These are phyloP conservation scores for Dryadomyces sulphureus DNA, from an alignment of 2,329 filamentous ascomycete species.

Conservation along the genomic window DNA sequence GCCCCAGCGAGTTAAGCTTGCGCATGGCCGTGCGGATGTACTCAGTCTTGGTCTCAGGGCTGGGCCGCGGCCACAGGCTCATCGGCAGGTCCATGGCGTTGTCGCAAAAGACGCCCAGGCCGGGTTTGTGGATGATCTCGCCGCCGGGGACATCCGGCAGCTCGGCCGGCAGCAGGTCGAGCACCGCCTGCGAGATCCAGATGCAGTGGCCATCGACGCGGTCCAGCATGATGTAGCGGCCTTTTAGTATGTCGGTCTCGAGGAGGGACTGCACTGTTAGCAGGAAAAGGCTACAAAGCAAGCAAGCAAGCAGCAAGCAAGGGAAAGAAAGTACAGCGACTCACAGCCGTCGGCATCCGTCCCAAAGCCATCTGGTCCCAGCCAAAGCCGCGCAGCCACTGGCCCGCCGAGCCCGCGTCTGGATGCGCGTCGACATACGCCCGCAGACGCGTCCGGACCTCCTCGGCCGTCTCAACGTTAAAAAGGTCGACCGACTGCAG, in stretches of 20 bases:
- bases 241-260: conserved; percentile 32
- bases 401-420: conserved; percentile 32
- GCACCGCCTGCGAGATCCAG: conserved; percentile 51
- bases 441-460: conserved; percentile 36
- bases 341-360: conserved; percentile 49
- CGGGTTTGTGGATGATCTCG: conserved; percentile 45
- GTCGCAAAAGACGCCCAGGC: conserved; percentile 56
- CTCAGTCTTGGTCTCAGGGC: conserved; percentile 31
- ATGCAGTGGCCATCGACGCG: conserved; percentile 56
- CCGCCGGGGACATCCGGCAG: conserved; percentile 44
- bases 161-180: conserved; percentile 41
- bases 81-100: conserved; percentile 53
- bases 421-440: conserved; percentile 34
- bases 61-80: conserved; percentile 41
- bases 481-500: conserved; percentile 52
- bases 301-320: too few relatives aligned
- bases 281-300: too few relatives aligned
- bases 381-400: conserved; percentile 53
- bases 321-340: conserved; percentile 10
- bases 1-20: conserved; percentile 46
- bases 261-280: conserved; percentile 36
- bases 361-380: conserved; percentile 57
- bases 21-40: conserved; percentile 46
- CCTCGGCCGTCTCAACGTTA: conserved; percentile 36
- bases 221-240: conserved; percentile 53